Evolutionary conservation across 2,329 filamentous ascomycete species (phyloP).

Genomic region (Apiospora arundinis): DNA sequence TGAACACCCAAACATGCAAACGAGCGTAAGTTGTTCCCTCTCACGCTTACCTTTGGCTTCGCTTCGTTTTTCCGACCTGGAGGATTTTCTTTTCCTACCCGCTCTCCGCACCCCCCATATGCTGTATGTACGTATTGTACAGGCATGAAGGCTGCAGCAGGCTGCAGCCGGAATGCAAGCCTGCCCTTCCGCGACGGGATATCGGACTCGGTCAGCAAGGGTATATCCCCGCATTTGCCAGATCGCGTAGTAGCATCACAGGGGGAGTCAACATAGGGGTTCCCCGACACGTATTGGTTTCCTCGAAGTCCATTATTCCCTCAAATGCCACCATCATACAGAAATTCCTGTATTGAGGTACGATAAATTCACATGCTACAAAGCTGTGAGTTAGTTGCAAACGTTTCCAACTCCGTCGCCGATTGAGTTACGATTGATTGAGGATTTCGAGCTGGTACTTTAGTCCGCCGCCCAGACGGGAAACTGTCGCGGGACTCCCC

Average conservation of each 20-base stretch:
- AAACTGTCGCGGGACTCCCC: neutral
- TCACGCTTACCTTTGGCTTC: neutral
- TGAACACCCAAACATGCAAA: neutral
- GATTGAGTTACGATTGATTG: neutral
- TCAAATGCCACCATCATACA: conserved; percentile 1
- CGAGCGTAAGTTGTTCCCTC: neutral
- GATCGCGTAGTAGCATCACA: neutral
- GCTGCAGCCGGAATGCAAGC: conserved; percentile 17
- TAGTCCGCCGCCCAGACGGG: conserved; percentile 5
- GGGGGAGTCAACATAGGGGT: neutral
- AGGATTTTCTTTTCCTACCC: neutral
- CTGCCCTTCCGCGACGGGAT: conserved; percentile 11
- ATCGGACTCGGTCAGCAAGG: conserved; percentile 20
- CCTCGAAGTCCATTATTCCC: neutral
- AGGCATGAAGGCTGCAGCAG: neutral
- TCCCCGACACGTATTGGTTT: neutral
- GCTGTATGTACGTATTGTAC: neutral
- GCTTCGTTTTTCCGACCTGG: neutral
- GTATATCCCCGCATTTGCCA: neutral
- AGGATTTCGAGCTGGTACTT: neutral
- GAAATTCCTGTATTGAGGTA: neutral
- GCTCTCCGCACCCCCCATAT: conserved; percentile 14
- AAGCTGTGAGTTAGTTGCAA: neutral
- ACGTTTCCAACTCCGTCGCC: neutral
- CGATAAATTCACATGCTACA: conserved; percentile 6